A percentile compares a stretch with the other conserved stretches of the same genome.
Conservation (phyloP, 352 stramenopile genomes). For the Pythium utonaiense region DNA sequence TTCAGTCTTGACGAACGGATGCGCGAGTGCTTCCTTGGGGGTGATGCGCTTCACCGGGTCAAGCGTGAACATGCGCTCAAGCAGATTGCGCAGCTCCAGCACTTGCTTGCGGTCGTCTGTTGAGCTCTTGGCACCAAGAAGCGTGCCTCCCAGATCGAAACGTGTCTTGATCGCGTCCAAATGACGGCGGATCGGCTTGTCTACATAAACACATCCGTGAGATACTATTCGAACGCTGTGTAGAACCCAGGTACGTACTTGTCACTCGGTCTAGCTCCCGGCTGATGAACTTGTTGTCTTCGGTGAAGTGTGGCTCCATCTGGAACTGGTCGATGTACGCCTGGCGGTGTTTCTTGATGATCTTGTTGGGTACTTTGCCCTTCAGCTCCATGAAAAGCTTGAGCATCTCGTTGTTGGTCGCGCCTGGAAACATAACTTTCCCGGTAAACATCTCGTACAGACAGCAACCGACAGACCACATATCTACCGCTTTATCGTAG, state of each 20-base stretch:
- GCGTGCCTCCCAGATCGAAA: constrained; percentile 29
- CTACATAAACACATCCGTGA: constrained; percentile 12
- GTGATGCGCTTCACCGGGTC: constrained; percentile 55
- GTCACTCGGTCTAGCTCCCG: constrained; percentile 79
- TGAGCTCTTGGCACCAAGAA: constrained; percentile 37
- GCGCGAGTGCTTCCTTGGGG: constrained; percentile 51
- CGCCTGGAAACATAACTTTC: constrained; percentile 95
- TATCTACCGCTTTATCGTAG: constrained; percentile 96
- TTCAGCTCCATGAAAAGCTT: constrained; percentile 97
- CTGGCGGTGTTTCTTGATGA: constrained; percentile 79
- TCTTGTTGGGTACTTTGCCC: constrained; percentile 81
- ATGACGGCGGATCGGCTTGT: constrained; percentile 40
- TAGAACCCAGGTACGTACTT: constrained; percentile 29
- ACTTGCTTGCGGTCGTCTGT: constrained; percentile 43
- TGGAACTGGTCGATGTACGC: constrained; percentile 78
- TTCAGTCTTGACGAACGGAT: constrained; percentile 51
- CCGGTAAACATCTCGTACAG: constrained; percentile 98
- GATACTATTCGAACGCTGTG: background rate
- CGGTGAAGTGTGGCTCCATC: constrained; percentile 86
- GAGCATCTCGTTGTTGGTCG: constrained; percentile 98
- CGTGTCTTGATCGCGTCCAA: constrained; percentile 42
- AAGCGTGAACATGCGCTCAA: constrained; percentile 64
- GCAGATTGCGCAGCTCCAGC: constrained; percentile 43
- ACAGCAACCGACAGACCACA: constrained; percentile 97
- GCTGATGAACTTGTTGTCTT: constrained; percentile 84